phyloP scores from a whole-genome alignment of 2,329 filamentous ascomycete genomes.

The Colletotrichum sojae region DNA sequence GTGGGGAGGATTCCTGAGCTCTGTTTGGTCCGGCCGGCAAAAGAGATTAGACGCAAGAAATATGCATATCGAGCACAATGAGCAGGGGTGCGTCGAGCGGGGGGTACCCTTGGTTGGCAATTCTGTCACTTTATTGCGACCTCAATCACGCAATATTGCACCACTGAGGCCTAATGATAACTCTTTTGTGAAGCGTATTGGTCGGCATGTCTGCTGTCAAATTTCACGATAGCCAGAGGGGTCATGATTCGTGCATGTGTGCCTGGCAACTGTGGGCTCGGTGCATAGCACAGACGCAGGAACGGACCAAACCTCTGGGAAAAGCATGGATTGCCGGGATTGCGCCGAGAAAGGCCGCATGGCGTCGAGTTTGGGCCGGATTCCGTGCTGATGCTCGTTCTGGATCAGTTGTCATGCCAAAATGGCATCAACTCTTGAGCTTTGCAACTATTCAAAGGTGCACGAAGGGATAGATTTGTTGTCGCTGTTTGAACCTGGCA shows the following conservation, averaged over 20 bases:
- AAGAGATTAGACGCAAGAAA: conserved; percentile 17
- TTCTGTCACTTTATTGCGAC: conserved; percentile 9
- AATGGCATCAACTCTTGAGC: no score
- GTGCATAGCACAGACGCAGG: background rate
- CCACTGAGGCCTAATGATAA: background rate
- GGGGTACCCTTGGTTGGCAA: conserved; percentile 1
- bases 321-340: background rate
- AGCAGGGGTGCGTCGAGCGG: conserved; percentile 7
- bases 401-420: background rate
- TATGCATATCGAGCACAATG: conserved; percentile 20
- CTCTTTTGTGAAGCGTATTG: background rate
- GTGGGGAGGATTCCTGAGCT: background rate
- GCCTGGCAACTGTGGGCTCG: background rate
- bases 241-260: background rate
- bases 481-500: no score
- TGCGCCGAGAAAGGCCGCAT: background rate
- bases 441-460: no score
- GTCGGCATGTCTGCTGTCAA: background rate
- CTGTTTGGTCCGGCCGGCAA: conserved; percentile 6
- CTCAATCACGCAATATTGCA: conserved; percentile 29
- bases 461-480: no score
- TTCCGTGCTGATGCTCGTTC: background rate
- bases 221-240: background rate
- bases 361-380: background rate
- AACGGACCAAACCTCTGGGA: conserved; percentile 10